These are phyloP conservation scores for Chrysoporthe cubensis DNA, from an alignment of 2,329 filamentous ascomycete species.

Conservation along the genomic window DNA sequence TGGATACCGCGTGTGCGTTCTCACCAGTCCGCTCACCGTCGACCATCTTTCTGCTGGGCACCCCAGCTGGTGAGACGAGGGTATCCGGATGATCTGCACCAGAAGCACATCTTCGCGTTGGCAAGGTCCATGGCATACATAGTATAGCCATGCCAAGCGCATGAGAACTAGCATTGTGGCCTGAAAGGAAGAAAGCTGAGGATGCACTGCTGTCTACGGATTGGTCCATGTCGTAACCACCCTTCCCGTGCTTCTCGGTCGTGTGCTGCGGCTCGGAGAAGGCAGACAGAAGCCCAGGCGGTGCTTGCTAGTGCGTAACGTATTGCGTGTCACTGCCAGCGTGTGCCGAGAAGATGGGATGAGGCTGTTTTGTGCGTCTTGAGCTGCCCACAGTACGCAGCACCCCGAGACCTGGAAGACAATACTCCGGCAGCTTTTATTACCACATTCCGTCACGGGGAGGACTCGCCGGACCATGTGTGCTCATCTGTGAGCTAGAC, in stretches of 20 bases:
- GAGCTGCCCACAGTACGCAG: neutral
- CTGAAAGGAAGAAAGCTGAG: too few relatives aligned
- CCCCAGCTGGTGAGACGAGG: neutral
- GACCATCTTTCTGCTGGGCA: neutral
- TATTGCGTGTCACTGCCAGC: slow-evolving; percentile 20
- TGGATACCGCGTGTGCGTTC: neutral
- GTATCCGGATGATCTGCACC: neutral
- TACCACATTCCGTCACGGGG: too few relatives aligned
- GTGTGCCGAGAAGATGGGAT: slow-evolving; percentile 19
- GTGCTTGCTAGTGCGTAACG: slow-evolving; percentile 16
- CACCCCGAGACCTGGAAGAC: neutral
- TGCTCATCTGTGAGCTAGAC: neutral
- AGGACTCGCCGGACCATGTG: too few relatives aligned
- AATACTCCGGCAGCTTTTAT: neutral
- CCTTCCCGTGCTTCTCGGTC: neutral
- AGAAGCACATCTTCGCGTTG: neutral
- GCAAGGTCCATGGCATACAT: too few relatives aligned
- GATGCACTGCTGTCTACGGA: neutral
- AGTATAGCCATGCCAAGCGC: too few relatives aligned
- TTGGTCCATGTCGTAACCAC: neutral
- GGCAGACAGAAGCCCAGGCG: neutral
- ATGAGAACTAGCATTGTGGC: too few relatives aligned
- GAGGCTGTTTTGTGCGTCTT: slow-evolving; percentile 1
- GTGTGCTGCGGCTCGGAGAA: neutral
- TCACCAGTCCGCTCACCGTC: neutral